These are phyloP conservation scores for Gynostemma pentaphyllum DNA, from an alignment of 306 rosid species.

Conservation along the genomic window DNA sequence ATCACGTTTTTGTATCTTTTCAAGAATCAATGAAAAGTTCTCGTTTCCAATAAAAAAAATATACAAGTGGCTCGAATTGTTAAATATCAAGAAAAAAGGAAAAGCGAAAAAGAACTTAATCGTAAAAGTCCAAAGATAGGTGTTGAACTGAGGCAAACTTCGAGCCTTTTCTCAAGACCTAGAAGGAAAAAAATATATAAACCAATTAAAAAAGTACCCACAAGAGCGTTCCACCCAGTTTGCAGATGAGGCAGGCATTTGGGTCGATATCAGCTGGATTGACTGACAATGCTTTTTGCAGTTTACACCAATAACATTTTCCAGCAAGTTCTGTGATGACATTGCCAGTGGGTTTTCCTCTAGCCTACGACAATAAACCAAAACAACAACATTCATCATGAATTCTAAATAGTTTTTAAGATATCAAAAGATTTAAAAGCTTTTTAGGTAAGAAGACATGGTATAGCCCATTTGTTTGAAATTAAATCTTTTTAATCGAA, in stretches of 20 bases:
- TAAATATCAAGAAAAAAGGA: too few species aligned
- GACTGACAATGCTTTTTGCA: constrained; percentile 27
- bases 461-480: neutral
- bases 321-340: constrained; percentile 11
- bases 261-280: constrained; percentile 19
- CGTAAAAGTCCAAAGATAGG: too few species aligned
- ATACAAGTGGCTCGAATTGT: too few species aligned
- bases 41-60: too few species aligned
- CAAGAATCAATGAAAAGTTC: too few species aligned
- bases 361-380: constrained; percentile 36
- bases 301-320: constrained; percentile 16
- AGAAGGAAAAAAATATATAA: constrained; percentile 9
- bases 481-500: neutral
- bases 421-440: neutral
- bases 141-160: too few species aligned
- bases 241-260: constrained; percentile 43
- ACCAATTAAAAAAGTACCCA: constrained; percentile 40
- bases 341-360: constrained; percentile 30
- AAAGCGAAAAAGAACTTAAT: too few species aligned
- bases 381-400: constrained; percentile 10
- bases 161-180: too few species aligned
- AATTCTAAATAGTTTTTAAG: neutral
- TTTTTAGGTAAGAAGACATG: neutral
- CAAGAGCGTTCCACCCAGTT: constrained; percentile 57
- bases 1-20: too few species aligned